Conservation (phyloP, 2,329 filamentous ascomycete genomes). For the Ophiostoma sp. region DNA sequence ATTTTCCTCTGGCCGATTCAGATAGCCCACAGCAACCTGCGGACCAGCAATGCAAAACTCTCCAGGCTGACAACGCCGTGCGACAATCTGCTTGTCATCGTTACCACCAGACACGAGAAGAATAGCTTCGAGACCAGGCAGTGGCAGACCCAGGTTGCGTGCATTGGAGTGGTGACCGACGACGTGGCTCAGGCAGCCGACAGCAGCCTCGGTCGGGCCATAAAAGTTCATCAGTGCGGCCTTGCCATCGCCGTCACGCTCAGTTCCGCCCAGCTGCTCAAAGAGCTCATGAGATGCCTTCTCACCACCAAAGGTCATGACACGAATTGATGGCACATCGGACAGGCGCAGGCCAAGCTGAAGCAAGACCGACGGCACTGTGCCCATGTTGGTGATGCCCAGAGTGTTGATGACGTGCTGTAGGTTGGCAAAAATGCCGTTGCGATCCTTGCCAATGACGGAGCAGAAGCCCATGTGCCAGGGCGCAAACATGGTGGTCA, state of each 20-base stretch:
- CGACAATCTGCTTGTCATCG: conserved; percentile 24
- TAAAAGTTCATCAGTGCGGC: conserved; percentile 38
- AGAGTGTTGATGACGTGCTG: conserved; percentile 48
- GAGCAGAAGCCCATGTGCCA: conserved; percentile 30
- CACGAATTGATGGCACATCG: conserved; percentile 60
- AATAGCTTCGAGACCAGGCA: conserved; percentile 28
- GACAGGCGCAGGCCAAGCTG: conserved; percentile 50
- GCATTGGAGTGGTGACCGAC: conserved; percentile 25
- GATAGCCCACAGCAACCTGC: conserved; percentile 48
- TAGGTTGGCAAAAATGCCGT: conserved; percentile 37
- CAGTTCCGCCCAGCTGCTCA: conserved; percentile 54
- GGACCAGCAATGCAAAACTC: conserved; percentile 49
- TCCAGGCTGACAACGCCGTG: conserved; percentile 30
- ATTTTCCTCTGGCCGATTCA: conserved; percentile 36
- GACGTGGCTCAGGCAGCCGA: conserved; percentile 24
- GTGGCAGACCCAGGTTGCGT: conserved; percentile 31
- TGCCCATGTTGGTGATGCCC: conserved; percentile 63
- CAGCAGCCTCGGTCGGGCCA: conserved; percentile 57
- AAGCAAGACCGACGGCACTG: conserved; percentile 63
- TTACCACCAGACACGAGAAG: conserved; percentile 24
- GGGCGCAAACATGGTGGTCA: conserved; percentile 33
- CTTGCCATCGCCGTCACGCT: conserved; percentile 42
- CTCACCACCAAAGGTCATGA: conserved; percentile 68
- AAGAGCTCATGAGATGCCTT: conserved; percentile 63
- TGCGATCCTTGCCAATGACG: conserved; percentile 28